phyloP scores from a whole-genome alignment of 2,329 filamentous ascomycete genomes.

The Fusarium nanum region DNA sequence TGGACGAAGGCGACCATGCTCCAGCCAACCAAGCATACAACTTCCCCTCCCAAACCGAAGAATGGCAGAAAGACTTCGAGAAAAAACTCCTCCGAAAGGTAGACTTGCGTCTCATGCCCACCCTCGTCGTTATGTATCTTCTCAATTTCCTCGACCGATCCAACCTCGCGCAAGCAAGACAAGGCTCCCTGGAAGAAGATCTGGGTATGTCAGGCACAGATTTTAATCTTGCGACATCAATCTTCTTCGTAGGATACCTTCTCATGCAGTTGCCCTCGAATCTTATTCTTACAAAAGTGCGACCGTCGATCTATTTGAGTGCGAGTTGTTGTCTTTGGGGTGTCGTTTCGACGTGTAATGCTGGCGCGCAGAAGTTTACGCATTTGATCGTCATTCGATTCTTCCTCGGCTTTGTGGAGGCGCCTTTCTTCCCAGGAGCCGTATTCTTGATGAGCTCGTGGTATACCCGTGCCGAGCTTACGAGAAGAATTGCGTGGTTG shows the following conservation, averaged over 20 bases:
- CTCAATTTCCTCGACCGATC: slow-evolving; percentile 66
- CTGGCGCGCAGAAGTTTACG: slow-evolving; percentile 56
- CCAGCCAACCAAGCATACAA: slow-evolving; percentile 1
- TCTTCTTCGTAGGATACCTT: slow-evolving; percentile 72
- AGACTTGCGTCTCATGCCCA: slow-evolving; percentile 63
- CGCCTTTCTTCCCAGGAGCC: slow-evolving; percentile 63
- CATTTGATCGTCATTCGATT: slow-evolving; percentile 60
- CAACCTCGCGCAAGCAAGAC: slow-evolving; percentile 66
- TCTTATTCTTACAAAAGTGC: slow-evolving; percentile 64
- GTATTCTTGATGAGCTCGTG: slow-evolving; percentile 61
- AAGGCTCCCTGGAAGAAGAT: slow-evolving; percentile 65
- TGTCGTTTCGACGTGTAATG: slow-evolving; percentile 59
- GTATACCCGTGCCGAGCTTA: slow-evolving; percentile 61
- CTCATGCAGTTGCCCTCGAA: slow-evolving; percentile 73
- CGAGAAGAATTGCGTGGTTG: slow-evolving; percentile 67
- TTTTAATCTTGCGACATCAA: slow-evolving; percentile 68
- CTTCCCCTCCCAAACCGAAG: slow-evolving; percentile 27
- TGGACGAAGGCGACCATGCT: slow-evolving; percentile 25
- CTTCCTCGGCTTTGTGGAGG: slow-evolving; percentile 58
- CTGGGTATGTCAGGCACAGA: slow-evolving; percentile 66
- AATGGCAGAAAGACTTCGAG: slow-evolving; percentile 39
- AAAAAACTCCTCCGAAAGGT: slow-evolving; percentile 61
- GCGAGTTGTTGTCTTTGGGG: slow-evolving; percentile 58
- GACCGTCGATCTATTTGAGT: slow-evolving; percentile 65
- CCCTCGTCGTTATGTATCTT: slow-evolving; percentile 66